phyloP scores from a whole-genome alignment of 169 alveolate genomes.

The Plasmodium adleri region DNA sequence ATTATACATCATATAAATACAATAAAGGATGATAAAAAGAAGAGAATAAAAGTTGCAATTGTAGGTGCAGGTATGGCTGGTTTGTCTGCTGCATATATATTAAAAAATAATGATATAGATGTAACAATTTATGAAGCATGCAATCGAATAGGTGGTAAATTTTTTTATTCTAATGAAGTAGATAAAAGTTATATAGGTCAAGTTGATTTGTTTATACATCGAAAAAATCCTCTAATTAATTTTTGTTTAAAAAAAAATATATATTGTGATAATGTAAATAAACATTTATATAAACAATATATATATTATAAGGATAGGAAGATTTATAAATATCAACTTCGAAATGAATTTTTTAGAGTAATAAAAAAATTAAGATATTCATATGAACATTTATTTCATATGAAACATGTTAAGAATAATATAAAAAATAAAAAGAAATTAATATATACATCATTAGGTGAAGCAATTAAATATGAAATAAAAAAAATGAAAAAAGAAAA shows the following conservation, averaged over 20 bases:
- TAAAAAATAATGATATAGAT: constrained; percentile 43
- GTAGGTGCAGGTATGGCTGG: constrained; percentile 71
- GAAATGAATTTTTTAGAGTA: constrained; percentile 56
- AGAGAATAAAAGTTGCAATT: constrained; percentile 40
- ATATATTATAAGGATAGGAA: constrained; percentile 27
- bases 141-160: constrained; percentile 63
- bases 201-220: constrained; percentile 7
- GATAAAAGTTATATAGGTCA: constrained; percentile 47
- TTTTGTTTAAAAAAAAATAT: constrained; percentile 70
- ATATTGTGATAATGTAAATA: constrained; percentile 14
- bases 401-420: neutral
- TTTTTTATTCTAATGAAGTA: constrained; percentile 10
- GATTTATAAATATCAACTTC: constrained; percentile 41
- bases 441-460: constrained; percentile 19
- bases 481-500: constrained; percentile 28
- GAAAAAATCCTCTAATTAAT: constrained; percentile 53
- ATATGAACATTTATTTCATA: constrained; percentile 28
- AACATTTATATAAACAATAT: constrained; percentile 46
- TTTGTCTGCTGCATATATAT: constrained; percentile 67
- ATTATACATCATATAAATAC: constrained; percentile 59
- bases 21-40: constrained; percentile 17
- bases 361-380: constrained; percentile 21
- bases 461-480: constrained; percentile 19
- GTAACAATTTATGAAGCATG: constrained; percentile 67
- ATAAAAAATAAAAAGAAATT: constrained; percentile 1